phyloP scores from a whole-genome alignment of 371 early-diverging fungal genomes.

The Cokeromyces recurvatus region DNA sequence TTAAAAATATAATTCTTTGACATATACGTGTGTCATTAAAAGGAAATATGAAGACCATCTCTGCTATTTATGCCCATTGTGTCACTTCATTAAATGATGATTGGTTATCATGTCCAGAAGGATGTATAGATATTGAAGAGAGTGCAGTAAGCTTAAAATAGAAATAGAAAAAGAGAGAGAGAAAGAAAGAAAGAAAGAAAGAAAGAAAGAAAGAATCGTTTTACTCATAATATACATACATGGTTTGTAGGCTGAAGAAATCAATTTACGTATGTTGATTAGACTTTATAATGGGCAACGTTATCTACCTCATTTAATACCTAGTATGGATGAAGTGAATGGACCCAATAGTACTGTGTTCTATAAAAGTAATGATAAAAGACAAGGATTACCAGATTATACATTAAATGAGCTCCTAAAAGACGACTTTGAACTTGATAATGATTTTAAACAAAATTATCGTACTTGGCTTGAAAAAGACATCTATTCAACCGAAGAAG shows the following conservation, averaged over 20 bases:
- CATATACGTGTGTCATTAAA: background rate
- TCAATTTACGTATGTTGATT: slow-evolving; percentile 58
- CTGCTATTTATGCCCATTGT: slow-evolving; percentile 70
- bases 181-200: too few species aligned
- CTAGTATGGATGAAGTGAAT: slow-evolving; percentile 24
- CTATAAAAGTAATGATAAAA: slow-evolving; percentile 7
- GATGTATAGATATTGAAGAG: slow-evolving; percentile 67
- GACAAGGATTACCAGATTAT: slow-evolving; percentile 8
- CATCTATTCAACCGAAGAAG: slow-evolving; percentile 29
- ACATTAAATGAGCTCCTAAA: slow-evolving; percentile 15
- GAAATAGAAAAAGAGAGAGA: background rate
- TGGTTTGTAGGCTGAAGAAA: slow-evolving; percentile 50
- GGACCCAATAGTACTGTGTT: slow-evolving; percentile 4
- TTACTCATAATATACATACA: background rate
- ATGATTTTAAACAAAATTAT: slow-evolving; percentile 53
- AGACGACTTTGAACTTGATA: slow-evolving; percentile 37
- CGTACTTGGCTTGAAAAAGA: slow-evolving; percentile 66
- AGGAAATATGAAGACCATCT: slow-evolving; percentile 80
- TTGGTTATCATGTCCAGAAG: slow-evolving; percentile 67
- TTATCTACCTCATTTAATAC: slow-evolving; percentile 47
- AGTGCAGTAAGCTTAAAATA: slow-evolving; percentile 21
- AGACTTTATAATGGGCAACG: slow-evolving; percentile 60
- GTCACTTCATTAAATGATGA: slow-evolving; percentile 67
- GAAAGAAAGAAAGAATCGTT: too few species aligned
- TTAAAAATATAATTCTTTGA: too few species aligned